These are phyloP conservation scores for Lotus japonicus DNA, from an alignment of 306 rosid genomes.

Conservation along the genomic window DNA sequence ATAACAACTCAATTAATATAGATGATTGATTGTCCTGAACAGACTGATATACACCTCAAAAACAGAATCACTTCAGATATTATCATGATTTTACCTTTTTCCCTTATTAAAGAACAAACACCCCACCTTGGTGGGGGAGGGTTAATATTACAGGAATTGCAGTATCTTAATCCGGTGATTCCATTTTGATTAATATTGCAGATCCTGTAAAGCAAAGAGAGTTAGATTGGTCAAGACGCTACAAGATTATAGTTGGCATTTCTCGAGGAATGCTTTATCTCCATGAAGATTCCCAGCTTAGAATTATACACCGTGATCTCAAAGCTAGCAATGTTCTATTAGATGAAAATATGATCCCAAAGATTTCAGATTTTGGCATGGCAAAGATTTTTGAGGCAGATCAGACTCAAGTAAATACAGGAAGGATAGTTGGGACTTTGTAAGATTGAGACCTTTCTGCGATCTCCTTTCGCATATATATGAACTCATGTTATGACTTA, in stretches of 20 bases:
- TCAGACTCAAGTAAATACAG: slow-evolving; percentile 41
- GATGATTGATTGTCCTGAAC: not conserved
- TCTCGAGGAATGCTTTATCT: slow-evolving; percentile 60
- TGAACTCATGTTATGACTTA: not conserved
- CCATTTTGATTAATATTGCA: slow-evolving; percentile 14
- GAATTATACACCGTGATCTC: slow-evolving; percentile 60
- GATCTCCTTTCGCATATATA: not conserved
- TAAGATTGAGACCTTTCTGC: slow-evolving; percentile 24
- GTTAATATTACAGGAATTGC: not conserved
- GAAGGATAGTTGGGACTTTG: slow-evolving; percentile 55
- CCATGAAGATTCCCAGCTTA: slow-evolving; percentile 57
- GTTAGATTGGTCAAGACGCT: slow-evolving; percentile 48
- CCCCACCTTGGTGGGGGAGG: not conserved
- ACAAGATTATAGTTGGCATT: slow-evolving; percentile 43
- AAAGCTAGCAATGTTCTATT: slow-evolving; percentile 58
- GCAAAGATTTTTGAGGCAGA: slow-evolving; percentile 43
- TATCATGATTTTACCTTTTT: not conserved
- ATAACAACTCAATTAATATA: not conserved
- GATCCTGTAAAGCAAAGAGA: slow-evolving; percentile 28
- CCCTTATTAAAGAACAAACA: not conserved
- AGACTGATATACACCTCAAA: not conserved
- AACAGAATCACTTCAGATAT: too few relatives aligned
- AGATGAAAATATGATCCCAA: slow-evolving; percentile 47
- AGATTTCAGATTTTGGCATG: slow-evolving; percentile 73
- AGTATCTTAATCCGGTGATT: not conserved